Base-by-base conservation (phyloP, 176 grass and related monocot genomes). In the Phoenix roebelenii region DNA sequence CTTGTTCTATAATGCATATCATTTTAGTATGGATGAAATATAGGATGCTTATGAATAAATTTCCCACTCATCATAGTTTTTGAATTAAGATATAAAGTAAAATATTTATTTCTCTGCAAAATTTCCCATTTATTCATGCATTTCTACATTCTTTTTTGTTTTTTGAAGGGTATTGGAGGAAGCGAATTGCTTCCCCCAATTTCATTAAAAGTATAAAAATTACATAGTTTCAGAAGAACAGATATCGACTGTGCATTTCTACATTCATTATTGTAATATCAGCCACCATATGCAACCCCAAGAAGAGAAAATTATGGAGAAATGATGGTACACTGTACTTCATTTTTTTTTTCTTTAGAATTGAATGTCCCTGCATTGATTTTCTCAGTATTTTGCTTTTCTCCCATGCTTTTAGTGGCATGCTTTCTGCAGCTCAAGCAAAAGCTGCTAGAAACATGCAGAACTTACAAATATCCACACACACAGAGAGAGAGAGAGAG, bases 301-400 rank as follows among this genome's bases (percentile, higher is more conserved):
- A 70, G 78, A 70, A 83, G 73, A 61, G 72, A 73, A 70, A 44
- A 83, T 86, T 83, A 80, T 92, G 87, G 76, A 67, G 80, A 76
- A 75, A 92, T 87, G 83, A 83, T 73, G 72, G 22, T 67, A 64
- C 28, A 68, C 58, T 87, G 79, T 86, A 87, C 88, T 83, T 77
- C 74, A 64, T 39, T 55, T 16, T 18, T 0, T 49, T 35, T 39
- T 17, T 12, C n/a, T 9, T 39, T 60, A 18, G 3, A 60, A 30
- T 15, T 60, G 24, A 73, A 52, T 51, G 22, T 52, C 25, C 7
- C 17, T 32, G 16, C 26, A 60, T 29, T 24, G 10, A 44, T 44
- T 44, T 44, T 12, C 35, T 44, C 35, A 30, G 28, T 60, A 18
- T n/a, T 35, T n/a, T 60, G 25, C 58, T 17, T 18, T 60, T 60